Evolutionary conservation across 139 green algal genomes (phyloP), one percentile per base, ranked within the genome.

Genomic region (Yamagishiella unicocca): DNA sequence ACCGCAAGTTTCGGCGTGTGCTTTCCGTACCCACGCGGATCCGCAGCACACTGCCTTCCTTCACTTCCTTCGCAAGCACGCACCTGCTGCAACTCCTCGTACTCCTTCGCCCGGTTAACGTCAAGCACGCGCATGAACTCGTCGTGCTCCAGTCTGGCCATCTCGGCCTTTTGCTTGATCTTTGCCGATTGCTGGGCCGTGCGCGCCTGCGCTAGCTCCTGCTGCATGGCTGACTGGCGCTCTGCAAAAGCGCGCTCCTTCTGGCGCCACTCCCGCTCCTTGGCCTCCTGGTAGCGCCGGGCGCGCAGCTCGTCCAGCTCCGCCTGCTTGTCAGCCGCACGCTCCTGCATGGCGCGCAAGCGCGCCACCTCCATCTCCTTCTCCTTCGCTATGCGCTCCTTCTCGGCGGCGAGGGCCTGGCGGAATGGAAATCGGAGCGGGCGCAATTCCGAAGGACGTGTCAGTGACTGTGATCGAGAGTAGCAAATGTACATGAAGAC

Each of bases 281-380:
- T 93, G 7, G 89, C 91, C 83, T 97, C 93, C 87, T 92, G 89
- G 31, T 92, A 94, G 33, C 95, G 91, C 53, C 93, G 86, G 2
- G 96, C 96, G 1, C 96, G 93, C 79, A 98, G 91, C 94, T 97
- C 96, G 74, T 98, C 96, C 42, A 96, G 88, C 88, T 97, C 95
- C 12, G 94, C 91, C 80, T 95, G 93, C 82, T 95, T 95, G 91
- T 98, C 96, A 4, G 90, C 91, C 42, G 90, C 90, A 19, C 93
- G 90, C 92, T 98, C 96, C 91, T 98, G 96, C 89, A 96, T 88
- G 25, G 94, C 92, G 1, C 96, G 91, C 58, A 98, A 84, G n/a
- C 96, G 90, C 17, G 95, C 96, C n/a, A 92, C 94, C 92, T 98
- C 96, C 73, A 96, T 61, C 93, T 98, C 96, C 88, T 96, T 96